A percentile compares a stretch with the other conserved stretches of the same genome.
Conservation (phyloP, 78 protist species). For the Corallochytrium limacisporum region DNA sequence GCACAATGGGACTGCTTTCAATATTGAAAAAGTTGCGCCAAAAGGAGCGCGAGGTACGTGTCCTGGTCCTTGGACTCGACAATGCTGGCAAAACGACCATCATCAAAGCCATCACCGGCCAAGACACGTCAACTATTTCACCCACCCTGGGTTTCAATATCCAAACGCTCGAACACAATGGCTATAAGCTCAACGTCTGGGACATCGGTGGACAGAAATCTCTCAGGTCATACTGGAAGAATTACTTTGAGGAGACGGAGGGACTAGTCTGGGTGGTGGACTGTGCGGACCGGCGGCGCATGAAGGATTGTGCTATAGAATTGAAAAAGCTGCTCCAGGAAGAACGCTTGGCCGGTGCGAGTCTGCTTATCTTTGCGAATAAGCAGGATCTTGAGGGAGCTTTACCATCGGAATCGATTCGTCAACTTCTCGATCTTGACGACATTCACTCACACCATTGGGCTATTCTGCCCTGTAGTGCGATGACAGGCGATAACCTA, state of each 20-base stretch:
- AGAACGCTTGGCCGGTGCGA: conserved; percentile 87
- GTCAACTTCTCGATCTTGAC: conserved; percentile 35
- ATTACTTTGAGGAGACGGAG: conserved; percentile 91
- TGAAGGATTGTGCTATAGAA: conserved; percentile 65
- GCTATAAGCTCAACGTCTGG: conserved; percentile 91
- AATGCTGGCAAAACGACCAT: conserved; percentile 98
- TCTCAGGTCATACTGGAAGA: conserved; percentile 94
- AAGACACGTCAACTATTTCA: conserved; percentile 60
- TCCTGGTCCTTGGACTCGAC: conserved; percentile 89
- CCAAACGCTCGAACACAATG: conserved; percentile 53
- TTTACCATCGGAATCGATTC: not conserved
- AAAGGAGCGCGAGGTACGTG: conserved; percentile 90
- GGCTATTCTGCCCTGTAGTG: conserved; percentile 68
- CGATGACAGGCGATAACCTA: conserved; percentile 81
- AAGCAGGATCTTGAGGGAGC: conserved; percentile 92
- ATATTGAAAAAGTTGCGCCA: conserved; percentile 76
- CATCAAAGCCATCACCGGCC: conserved; percentile 78
- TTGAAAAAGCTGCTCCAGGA: conserved; percentile 56
- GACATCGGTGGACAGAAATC: conserved; percentile 98
- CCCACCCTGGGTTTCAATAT: conserved; percentile 98
- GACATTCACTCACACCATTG: conserved; percentile 56
- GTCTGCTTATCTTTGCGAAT: conserved; percentile 90
- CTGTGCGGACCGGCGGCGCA: conserved; percentile 69
- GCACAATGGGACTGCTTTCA: conserved; percentile 83
- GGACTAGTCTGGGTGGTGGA: conserved; percentile 98